Base-by-base conservation (phyloP, 352 stramenopile genomes). In the Bremia lactucae region DNA sequence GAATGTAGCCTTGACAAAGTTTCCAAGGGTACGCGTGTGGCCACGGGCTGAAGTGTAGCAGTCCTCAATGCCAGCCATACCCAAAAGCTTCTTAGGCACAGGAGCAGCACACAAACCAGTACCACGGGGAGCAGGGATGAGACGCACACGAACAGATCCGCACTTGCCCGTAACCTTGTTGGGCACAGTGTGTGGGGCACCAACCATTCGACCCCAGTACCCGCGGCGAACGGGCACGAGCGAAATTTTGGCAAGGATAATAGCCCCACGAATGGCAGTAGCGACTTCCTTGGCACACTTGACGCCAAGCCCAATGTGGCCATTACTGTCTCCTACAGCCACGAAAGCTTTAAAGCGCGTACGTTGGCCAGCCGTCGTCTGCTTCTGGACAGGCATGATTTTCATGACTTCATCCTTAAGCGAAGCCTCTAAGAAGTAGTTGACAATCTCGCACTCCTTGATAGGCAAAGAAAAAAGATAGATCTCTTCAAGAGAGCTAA, bases 291-390 rank as follows among this genome's bases (percentile, higher is more conserved):
- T 97, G 54, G 94, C 86, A 72, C 94, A 98, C 92, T 99, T 99
- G 46, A 98, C 94, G 56, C 96, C 96, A 25, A 99, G 86, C 49
- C 96, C 96, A 65, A 99, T 96, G 88, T 99, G 96, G 66, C 96
- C 96, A 65, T 96, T 91, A 75, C 58, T 79, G 71, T 99, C 96
- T 59, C 96, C 96, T 42, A 99, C 92, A 49, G 95, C 96, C 21
- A 99, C 96, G 68, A 99, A 99, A 25, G 96, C 96, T 83, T 99
- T 99, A 90, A 99, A 99, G 50, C 96, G 87, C 57, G 96, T 99
- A 51, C 96, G 86, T 86, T 99, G 96, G 82, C 96, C 96, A 51
- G 96, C 96, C 31, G 94, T 97, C 38, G 93, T 98, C 79, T 98
- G 95, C 91, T 99, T 99, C 79, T 99, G 96, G 41, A 99, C 96